Percentiles rank a stretch among this genome's conserved stretches.
phyloP scores from a whole-genome alignment of 441 rosid species.

The Pelargonium australe region DNA sequence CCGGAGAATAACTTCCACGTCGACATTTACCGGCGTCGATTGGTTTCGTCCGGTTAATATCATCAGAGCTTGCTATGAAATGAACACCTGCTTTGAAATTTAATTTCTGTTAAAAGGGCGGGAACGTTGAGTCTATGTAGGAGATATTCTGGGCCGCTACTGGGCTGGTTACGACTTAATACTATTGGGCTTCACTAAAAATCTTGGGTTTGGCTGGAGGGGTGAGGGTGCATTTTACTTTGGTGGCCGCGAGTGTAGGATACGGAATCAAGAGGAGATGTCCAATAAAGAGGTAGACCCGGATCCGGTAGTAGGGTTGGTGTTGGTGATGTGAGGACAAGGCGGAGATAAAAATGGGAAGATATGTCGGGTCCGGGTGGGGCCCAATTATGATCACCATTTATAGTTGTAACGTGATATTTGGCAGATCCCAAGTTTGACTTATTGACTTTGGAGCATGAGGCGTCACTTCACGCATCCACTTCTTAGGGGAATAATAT shows the following conservation, averaged over 20 bases:
- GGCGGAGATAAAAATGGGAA: not conserved
- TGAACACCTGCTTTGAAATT: no score
- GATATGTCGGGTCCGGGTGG: not conserved
- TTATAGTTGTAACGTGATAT: not conserved
- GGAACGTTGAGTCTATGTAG: no score
- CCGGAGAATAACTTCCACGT: no score
- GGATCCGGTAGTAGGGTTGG: not conserved
- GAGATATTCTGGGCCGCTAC: no score
- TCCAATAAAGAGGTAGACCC: not conserved
- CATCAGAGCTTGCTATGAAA: no score
- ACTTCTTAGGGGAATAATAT: not conserved
- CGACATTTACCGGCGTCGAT: no score
- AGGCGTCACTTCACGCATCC: not conserved
- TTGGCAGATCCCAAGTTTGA: conserved; percentile 5
- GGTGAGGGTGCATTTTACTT: no score
- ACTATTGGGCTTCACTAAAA: no score
- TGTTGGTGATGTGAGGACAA: not conserved
- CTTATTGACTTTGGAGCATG: not conserved
- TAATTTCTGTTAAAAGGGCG: no score
- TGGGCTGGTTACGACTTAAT: no score
- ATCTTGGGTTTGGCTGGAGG: no score
- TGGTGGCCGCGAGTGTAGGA: not conserved
- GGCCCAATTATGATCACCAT: not conserved
- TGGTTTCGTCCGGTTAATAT: no score
- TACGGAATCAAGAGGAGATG: not conserved